A percentile compares a stretch with the other conserved stretches of the same genome.
These are phyloP conservation scores for Scutellaria barbata DNA, from an alignment of 257 asterid species.

Conservation along the genomic window DNA sequence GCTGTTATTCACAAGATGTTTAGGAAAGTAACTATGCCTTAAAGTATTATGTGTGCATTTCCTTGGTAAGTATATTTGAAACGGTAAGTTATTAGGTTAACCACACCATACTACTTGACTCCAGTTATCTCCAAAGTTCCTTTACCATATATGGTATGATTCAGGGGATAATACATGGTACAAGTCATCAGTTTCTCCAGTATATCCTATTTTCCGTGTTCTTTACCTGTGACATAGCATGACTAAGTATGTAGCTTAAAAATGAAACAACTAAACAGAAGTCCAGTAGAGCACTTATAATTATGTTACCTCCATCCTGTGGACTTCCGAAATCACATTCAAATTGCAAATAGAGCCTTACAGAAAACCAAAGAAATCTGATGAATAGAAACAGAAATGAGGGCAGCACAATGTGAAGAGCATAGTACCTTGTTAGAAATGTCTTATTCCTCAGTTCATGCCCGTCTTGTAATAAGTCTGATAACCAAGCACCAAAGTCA, in stretches of 20 bases:
- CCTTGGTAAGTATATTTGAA: background rate
- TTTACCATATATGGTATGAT: background rate
- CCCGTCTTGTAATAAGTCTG: slow-evolving; percentile 19
- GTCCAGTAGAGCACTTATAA: background rate
- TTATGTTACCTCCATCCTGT: background rate
- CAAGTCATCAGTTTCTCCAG: background rate
- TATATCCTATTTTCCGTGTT: background rate
- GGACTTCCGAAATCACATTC: background rate
- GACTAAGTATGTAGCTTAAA: background rate
- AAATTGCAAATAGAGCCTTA: background rate
- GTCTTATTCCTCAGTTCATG: slow-evolving; percentile 15
- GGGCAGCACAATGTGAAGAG: background rate
- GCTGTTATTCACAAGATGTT: no score
- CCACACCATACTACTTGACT: background rate
- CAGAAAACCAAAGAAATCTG: background rate
- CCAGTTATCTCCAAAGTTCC: background rate
- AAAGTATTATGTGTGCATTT: background rate
- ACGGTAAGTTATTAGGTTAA: background rate
- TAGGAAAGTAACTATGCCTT: background rate
- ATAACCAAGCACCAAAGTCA: background rate
- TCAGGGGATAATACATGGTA: background rate
- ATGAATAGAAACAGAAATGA: background rate
- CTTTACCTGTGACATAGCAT: background rate
- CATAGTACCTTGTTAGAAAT: slow-evolving; percentile 25
- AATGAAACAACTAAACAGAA: background rate